phyloP scores from a whole-genome alignment of 2,329 filamentous ascomycete genomes.

The Cercospora zeina region DNA sequence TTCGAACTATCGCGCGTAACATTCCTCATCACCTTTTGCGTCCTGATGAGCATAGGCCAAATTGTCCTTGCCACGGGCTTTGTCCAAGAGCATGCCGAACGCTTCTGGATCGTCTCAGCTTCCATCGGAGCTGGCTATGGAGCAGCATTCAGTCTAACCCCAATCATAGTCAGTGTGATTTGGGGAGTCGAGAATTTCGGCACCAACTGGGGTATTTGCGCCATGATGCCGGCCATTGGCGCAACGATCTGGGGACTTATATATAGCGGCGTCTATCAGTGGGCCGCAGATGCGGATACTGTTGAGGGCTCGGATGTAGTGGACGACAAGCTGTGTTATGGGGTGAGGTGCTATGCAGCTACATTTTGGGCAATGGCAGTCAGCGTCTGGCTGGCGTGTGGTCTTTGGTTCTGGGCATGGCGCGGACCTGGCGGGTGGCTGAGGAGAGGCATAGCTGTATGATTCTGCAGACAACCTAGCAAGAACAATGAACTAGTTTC shows the following conservation, averaged over 20 bases:
- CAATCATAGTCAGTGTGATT: constrained; percentile 88
- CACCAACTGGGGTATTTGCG: constrained; percentile 95
- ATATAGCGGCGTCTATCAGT: constrained; percentile 81
- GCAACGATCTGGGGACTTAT: constrained; percentile 87
- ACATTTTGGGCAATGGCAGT: constrained; percentile 85
- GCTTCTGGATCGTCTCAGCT: constrained; percentile 83
- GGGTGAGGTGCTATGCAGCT: constrained; percentile 73
- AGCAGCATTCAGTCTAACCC: constrained; percentile 75
- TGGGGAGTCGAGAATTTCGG: constrained; percentile 99
- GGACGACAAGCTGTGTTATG: constrained; percentile 70
- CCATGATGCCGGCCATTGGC: constrained; percentile 84
- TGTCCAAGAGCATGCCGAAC: constrained; percentile 70
- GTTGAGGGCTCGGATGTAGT: constrained; percentile 39
- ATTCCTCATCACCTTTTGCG: constrained; percentile 74
- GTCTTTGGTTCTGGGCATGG: constrained; percentile 76
- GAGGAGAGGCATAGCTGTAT: constrained; percentile 70
- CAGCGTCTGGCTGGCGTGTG: constrained; percentile 75
- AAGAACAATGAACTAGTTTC: not conserved
- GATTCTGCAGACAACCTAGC: constrained; percentile 4
- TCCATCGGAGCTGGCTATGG: constrained; percentile 90
- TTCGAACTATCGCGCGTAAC: constrained; percentile 72
- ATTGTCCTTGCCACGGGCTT: constrained; percentile 73
- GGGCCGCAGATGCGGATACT: constrained; percentile 53
- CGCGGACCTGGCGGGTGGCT: constrained; percentile 74
- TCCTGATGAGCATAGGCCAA: constrained; percentile 72